Evolutionary conservation across 495 filamentous ascomycete species (phyloP), one percentile per base, ranked within the genome.

Genomic region (Neurospora sp.): DNA sequence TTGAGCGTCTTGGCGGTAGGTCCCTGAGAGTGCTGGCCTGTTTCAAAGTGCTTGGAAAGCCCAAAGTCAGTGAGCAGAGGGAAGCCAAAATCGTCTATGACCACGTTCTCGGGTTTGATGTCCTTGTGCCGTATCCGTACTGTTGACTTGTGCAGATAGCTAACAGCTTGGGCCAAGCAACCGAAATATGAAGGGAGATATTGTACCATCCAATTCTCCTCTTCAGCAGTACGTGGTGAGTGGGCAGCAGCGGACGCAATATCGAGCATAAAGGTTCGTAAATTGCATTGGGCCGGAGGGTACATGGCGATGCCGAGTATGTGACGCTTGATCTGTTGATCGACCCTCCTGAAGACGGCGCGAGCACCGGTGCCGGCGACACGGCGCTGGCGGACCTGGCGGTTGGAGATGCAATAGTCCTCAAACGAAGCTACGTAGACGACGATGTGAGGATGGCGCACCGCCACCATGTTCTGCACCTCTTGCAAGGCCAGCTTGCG

Each of bases 101-200:
- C 80, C 60, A 87, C 82, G 71, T 87, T 87, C 38, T 78, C 78
- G 5, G 84, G 84, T 74, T 86, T 86, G 75, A 86, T 84, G 71
- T 86, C 85, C 69, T 83, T 82, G 75, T 86, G 85, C 0, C 82
- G 78, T 42, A 85, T 80, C n/a, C 77, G 76, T 1, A 78, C 75
- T 18, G 54, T 76, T 1, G 72, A 73, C 14, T 79, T 72, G 73
- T 86, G 84, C 3, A 86, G 76, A 71, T 82, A 85, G 5, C 78
- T 77, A 1, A 86, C 74, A 2, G 82, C 84, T 35, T 82, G 80
- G 9, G 78, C 62, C 1, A 85, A 76, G 72, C 82, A 84, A 4
- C 80, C 80, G 35, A 82, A 82, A 66, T 79, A 82, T 0, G 72
- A 75, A 72, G 80, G 79, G 37, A 82, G 69, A n/a, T 74, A 76